Evolutionary conservation across 495 filamentous ascomycete species (phyloP), one percentile per base, ranked within the genome.

Genomic region (Niebla homalea): DNA sequence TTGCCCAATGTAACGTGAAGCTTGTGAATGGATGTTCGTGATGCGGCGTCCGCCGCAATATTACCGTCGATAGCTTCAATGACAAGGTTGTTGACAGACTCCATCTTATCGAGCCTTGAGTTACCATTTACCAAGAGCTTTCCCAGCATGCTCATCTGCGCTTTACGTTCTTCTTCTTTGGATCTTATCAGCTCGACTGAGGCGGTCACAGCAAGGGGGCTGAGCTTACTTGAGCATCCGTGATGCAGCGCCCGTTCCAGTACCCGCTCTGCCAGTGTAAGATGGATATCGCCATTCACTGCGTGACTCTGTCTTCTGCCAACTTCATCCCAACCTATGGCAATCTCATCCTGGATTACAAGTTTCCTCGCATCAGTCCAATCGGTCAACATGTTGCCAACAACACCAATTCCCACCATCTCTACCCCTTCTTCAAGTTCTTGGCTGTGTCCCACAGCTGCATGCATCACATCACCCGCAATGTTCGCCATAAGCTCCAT

Each of bases 311-410:
- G 48, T 38, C 49, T 63, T 47, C 44, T 56, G 66, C 51, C 64
- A 66, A 52, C 72, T 76, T 58, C 75, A 26, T 80, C 64, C 22
- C 73, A 79, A 10, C 79, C 77, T 3, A 61, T 56, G 14, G 72
- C 57, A 11, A 73, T 59, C 32, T 71, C 68, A 38, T 80, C 71
- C 11, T 86, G 74, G 1, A 81, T 76, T 46, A 92, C 81, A 48
- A 89, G 84, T 59, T 89, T 84, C 18, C 93, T 74, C 48, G 89
- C 87, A 64, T 98, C 92, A 4, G 92, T 97, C 92, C 92, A 98
- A 61, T 98, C 92, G 1, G 87, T 76, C 2, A 98, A 64, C 66
- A 92, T 88, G 3, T 80, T 83, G 23, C 81, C 76, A 29, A 95
- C 83, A 25, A 81, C 76, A 8, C 67, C 69, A 56, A 92, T 75